A percentile compares a stretch with the other conserved stretches of the same genome.
phyloP scores from a whole-genome alignment of 371 early-diverging fungal genomes.

The Paraphysoderma sedebokerense region DNA sequence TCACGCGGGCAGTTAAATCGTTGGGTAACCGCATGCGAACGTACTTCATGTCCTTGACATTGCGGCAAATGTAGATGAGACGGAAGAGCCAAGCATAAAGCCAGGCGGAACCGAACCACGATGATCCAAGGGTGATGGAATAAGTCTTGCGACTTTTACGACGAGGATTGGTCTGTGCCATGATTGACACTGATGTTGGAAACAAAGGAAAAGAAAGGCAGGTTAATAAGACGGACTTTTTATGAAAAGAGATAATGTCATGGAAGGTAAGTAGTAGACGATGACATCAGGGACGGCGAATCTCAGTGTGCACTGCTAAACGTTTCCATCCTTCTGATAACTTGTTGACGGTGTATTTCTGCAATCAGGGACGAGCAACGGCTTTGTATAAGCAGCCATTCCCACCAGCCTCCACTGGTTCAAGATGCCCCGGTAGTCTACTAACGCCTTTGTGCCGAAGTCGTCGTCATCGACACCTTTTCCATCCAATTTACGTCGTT shows the following conservation, averaged over 20 bases:
- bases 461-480: too few species aligned
- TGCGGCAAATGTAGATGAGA: slow-evolving; percentile 14
- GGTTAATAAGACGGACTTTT: not conserved
- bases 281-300: slow-evolving; percentile 10
- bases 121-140: slow-evolving; percentile 13
- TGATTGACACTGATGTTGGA: not conserved
- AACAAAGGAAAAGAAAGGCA: not conserved
- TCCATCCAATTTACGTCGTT: slow-evolving; percentile 5
- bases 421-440: too few species aligned
- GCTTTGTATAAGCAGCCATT: slow-evolving; percentile 8
- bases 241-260: slow-evolving; percentile 7
- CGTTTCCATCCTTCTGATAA: slow-evolving; percentile 8
- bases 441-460: too few species aligned
- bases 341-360: slow-evolving; percentile 8
- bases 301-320: slow-evolving; percentile 8
- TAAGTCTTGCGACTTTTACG: slow-evolving; percentile 2
- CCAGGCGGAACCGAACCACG: slow-evolving; percentile 21
- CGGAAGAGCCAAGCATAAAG: slow-evolving; percentile 34
- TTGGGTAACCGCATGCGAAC: slow-evolving; percentile 15
- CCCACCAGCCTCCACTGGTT: too few species aligned
- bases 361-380: slow-evolving; percentile 8
- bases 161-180: not conserved
- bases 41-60: slow-evolving; percentile 17
- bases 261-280: slow-evolving; percentile 7
- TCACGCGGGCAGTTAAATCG: slow-evolving; percentile 22